A percentile compares a stretch with the other conserved stretches of the same genome.
phyloP scores from a whole-genome alignment of 2,329 filamentous ascomycete genomes.

The Fusarium redolens region DNA sequence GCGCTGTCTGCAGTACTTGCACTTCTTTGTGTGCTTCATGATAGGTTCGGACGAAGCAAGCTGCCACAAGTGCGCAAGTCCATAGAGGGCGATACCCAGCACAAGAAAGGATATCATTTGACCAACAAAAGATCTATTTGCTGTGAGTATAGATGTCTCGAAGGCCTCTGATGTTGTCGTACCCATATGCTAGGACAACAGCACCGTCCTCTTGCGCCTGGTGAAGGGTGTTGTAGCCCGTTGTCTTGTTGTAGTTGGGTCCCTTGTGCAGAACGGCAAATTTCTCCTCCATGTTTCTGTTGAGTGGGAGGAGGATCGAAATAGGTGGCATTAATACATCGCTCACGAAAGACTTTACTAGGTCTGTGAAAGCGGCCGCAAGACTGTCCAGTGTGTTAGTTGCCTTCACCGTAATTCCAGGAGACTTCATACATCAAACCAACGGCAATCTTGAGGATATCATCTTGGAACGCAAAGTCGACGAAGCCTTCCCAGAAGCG shows the following conservation, averaged over 20 bases:
- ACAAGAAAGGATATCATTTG: slow-evolving; percentile 74
- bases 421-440: slow-evolving; percentile 72
- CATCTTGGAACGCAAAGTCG: slow-evolving; percentile 79
- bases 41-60: slow-evolving; percentile 72
- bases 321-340: slow-evolving; percentile 77
- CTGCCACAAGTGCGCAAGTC: slow-evolving; percentile 72
- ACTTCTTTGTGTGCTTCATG: slow-evolving; percentile 77
- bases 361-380: slow-evolving; percentile 75
- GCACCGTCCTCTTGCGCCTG: slow-evolving; percentile 78
- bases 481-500: slow-evolving; percentile 72
- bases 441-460: slow-evolving; percentile 80
- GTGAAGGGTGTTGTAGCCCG: slow-evolving; percentile 76
- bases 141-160: background rate
- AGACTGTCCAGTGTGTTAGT: slow-evolving; percentile 58
- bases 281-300: slow-evolving; percentile 79
- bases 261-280: slow-evolving; percentile 74
- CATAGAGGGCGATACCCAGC: slow-evolving; percentile 73
- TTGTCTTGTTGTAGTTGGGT: slow-evolving; percentile 60
- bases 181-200: slow-evolving; percentile 78
- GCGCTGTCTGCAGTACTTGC: slow-evolving; percentile 72
- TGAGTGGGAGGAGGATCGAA: slow-evolving; percentile 74
- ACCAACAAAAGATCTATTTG: slow-evolving; percentile 67
- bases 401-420: background rate
- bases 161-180: slow-evolving; percentile 23
- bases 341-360: slow-evolving; percentile 78